Conservation (phyloP, 2,329 filamentous ascomycete genomes). For the Paracamarosporium sp. region DNA sequence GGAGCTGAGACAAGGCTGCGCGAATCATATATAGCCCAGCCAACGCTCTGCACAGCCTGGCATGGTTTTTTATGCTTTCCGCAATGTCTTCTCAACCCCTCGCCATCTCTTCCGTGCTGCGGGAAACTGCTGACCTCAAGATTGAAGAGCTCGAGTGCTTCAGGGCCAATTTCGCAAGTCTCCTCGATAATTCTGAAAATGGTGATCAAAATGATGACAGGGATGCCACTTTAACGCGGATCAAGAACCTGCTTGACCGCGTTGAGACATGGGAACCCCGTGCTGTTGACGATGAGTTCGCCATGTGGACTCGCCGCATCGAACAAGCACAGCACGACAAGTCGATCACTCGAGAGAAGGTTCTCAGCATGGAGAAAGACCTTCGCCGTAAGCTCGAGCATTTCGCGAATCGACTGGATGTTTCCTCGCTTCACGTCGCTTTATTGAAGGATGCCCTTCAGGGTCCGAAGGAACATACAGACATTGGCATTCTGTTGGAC, state of each 20-base stretch:
- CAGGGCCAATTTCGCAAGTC: slow-evolving; percentile 56
- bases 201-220: slow-evolving; percentile 19
- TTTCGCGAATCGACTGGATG: slow-evolving; percentile 62
- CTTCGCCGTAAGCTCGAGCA: slow-evolving; percentile 57
- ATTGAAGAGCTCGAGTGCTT: slow-evolving; percentile 63
- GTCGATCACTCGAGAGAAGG: slow-evolving; percentile 56
- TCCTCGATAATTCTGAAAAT: slow-evolving; percentile 49
- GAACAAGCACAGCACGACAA: slow-evolving; percentile 62
- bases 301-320: slow-evolving; percentile 60
- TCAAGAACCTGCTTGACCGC: slow-evolving; percentile 44
- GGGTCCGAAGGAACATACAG: slow-evolving; percentile 36
- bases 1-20: not conserved
- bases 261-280: slow-evolving; percentile 45
- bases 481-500: slow-evolving; percentile 16
- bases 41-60: too few species aligned
- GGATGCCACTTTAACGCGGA: slow-evolving; percentile 34
- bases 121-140: slow-evolving; percentile 48
- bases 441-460: slow-evolving; percentile 51
- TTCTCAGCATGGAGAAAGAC: slow-evolving; percentile 56
- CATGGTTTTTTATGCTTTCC: not conserved
- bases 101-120: slow-evolving; percentile 25
- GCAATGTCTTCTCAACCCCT: slow-evolving; percentile 17
- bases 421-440: slow-evolving; percentile 63
- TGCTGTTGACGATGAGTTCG: slow-evolving; percentile 39
- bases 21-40: not conserved